These are phyloP conservation scores for Silene vulgaris DNA, from an alignment of 179 eudicot species.

Conservation along the genomic window DNA sequence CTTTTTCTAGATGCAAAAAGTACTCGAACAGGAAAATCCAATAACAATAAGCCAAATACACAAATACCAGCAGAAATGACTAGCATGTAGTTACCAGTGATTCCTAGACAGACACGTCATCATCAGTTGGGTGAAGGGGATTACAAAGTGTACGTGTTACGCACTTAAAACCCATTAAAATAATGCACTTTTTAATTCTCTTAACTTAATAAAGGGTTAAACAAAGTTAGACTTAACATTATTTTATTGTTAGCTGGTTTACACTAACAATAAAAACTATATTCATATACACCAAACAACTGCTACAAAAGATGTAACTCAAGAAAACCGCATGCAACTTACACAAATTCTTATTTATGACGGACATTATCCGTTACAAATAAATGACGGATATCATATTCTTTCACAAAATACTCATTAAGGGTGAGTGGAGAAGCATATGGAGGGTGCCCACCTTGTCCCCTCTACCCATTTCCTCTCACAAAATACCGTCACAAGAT, in stretches of 20 bases:
- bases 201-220: neutral
- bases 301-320: neutral
- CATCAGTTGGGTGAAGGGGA: slow-evolving; percentile 4
- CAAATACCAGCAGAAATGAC: slow-evolving; percentile 3
- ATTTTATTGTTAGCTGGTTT: neutral
- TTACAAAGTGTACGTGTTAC: slow-evolving; percentile 3
- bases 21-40: slow-evolving; percentile 4
- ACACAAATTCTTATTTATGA: too few relatives aligned
- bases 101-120: slow-evolving; percentile 19
- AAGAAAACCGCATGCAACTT: neutral
- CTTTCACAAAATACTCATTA: too few relatives aligned
- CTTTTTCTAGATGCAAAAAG: slow-evolving; percentile 22
- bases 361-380: too few relatives aligned
- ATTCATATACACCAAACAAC: neutral
- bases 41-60: slow-evolving; percentile 22
- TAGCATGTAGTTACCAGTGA: slow-evolving; percentile 16
- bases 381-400: too few relatives aligned
- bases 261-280: neutral
- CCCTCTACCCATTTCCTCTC: too few relatives aligned
- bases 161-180: slow-evolving; percentile 2
- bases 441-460: too few relatives aligned
- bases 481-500: too few relatives aligned
- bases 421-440: too few relatives aligned
- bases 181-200: neutral
- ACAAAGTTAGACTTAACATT: neutral